Evolutionary conservation across 2,329 filamentous ascomycete genomes (phyloP), one percentile per base, ranked within the genome.

Genomic region (Fusarium verticillioides): DNA sequence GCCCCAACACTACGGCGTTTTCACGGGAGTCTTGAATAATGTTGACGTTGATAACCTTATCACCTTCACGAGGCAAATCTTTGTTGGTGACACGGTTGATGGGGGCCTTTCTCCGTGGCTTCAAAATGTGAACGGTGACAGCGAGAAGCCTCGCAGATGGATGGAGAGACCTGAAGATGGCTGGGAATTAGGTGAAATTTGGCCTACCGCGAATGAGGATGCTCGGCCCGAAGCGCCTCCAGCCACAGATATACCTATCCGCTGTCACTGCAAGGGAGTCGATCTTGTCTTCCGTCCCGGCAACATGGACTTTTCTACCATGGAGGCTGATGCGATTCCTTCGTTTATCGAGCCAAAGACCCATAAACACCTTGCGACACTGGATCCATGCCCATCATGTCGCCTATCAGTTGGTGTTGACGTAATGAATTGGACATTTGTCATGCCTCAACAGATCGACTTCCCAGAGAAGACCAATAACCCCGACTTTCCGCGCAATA

Each of bases 91-190:
- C 62, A 89, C 88, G 1, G 34, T 81, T 4, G 88, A 90, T 73
- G 88, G 87, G 5, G 88, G 88, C 0, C 82, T 86, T 3, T 83
- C 83, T 5, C 75, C 82, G 3, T 89, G 86, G 86, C 73, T 88
- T 9, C 80, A 79, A 30, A 71, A 79, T 11, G 59, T 78, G 0
- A 84, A 85, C 44, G 60, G 70, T 2, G 78, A 81, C 47, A 81
- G 79, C 1, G 56, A 39, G 13, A 63, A 37, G 7, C 60, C 77
- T 2, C 73, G 72, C 12, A 64, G 78, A 1, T 84, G 81, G 82
- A 69, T 60, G 16, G 79, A 72, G 1, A 44, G 57, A 5, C 53
- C 66, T 1, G 56, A 68, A 0, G 40, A 66, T 7, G 81, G 73
- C 46, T 78, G 78, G 37, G 79, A 79, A 43, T 28, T 86, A 1